These are phyloP conservation scores for Pseudozyma sp. DNA, from an alignment of 1,284 basidiomycete species.

Conservation along the genomic window DNA sequence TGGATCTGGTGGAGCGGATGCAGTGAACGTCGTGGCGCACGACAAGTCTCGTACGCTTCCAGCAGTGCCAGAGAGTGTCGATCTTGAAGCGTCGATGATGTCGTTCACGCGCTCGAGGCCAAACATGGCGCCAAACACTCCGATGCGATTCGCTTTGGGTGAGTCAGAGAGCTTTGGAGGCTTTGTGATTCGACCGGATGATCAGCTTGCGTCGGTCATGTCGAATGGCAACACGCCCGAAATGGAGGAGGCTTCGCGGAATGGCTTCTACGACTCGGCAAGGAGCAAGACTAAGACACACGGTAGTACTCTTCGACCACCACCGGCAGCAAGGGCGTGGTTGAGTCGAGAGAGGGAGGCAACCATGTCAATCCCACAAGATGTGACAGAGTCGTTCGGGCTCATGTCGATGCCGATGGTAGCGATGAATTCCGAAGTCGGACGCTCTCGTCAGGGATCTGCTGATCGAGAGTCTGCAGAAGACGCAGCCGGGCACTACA, in stretches of 20 bases:
- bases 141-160: constrained; percentile 38
- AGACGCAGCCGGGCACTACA: constrained; percentile 1
- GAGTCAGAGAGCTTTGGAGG: constrained; percentile 21
- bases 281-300: background rate
- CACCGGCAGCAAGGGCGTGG: constrained; percentile 1
- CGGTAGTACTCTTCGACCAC: constrained; percentile 1
- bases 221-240: constrained; percentile 21
- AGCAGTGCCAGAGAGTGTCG: constrained; percentile 59
- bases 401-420: constrained; percentile 23
- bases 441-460: constrained; percentile 7
- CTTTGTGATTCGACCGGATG: constrained; percentile 36
- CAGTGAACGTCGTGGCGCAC: background rate
- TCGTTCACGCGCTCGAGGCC: constrained; percentile 12
- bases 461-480: constrained; percentile 6
- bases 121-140: constrained; percentile 13
- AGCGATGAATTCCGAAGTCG: background rate
- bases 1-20: constrained; percentile 7
- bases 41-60: constrained; percentile 50
- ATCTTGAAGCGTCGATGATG: constrained; percentile 42
- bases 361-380: constrained; percentile 40
- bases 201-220: constrained; percentile 18
- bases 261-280: constrained; percentile 1
- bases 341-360: constrained; percentile 30
- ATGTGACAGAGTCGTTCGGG: constrained; percentile 44
- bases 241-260: constrained; percentile 12